Evolutionary conservation across 108 stramenopile genomes (phyloP).

Genomic region (Cyclotella baltica): DNA sequence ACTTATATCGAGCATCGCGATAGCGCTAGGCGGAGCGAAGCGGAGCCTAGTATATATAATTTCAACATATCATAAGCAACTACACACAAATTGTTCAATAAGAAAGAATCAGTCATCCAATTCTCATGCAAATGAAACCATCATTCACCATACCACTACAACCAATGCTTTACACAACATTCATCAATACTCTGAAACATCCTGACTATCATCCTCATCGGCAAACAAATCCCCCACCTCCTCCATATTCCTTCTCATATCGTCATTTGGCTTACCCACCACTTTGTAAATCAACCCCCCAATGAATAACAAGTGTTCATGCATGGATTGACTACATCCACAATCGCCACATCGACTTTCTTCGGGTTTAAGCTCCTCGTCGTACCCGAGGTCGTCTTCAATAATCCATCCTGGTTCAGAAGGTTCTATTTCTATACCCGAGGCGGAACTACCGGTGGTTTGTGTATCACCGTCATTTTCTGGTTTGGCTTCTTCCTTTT

Average conservation of each 20-base stretch:
- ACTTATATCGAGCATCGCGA: too few relatives aligned
- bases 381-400: neutral
- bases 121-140: too few relatives aligned
- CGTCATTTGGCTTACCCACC: neutral
- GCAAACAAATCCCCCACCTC: neutral
- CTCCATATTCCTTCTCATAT: neutral
- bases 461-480: neutral
- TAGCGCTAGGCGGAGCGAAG: too few relatives aligned
- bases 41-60: too few relatives aligned
- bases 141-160: too few relatives aligned
- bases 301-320: neutral
- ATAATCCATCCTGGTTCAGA: neutral
- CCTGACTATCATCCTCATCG: neutral
- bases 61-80: too few relatives aligned
- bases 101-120: too few relatives aligned
- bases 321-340: neutral
- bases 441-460: neutral
- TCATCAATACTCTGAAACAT: neutral
- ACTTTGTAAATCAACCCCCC: neutral
- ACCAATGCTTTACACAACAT: neutral
- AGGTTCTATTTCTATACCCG: neutral
- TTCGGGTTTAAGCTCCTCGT: neutral
- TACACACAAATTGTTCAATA: too few relatives aligned
- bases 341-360: conserved; percentile 11
- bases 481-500: neutral